Base-by-base conservation (phyloP, 2,329 filamentous ascomycete genomes). In the Acrocalymma vagum region DNA sequence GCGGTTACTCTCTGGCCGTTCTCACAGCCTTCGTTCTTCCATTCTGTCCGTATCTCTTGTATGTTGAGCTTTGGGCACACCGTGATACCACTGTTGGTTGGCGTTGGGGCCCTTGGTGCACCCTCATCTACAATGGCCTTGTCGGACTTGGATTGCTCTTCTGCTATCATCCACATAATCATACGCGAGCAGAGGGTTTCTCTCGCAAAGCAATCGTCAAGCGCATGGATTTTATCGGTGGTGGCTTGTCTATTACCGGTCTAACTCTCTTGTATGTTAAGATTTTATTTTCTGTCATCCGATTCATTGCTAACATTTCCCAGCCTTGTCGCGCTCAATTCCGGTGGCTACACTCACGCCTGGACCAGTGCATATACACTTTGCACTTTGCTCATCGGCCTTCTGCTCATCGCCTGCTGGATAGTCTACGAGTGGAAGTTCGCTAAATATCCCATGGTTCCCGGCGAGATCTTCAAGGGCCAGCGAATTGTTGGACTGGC, bases 371-470 rank as follows among this genome's bases (percentile, higher is more conserved):
- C 65, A 0, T 70, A 72, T 41, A 63, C 67, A 1, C 51, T 73
- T 5, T 63, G 59, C 42, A 65, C 60, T 5, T 55, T 73, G 4
- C 43, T 73, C 9, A 51, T 69, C 25, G 70, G 71, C 15, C 45
- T 72, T 9, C 44, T 48, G 3, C 55, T 72, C 1, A 62, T 72
- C 14, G 45, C 24, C n/a, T 53, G 43, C 3, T 73, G 67, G 52
- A 34, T 68, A 6, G 38, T 69, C 6, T 72, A 62, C 51, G 70
- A 74, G 38, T 63, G 53, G 55, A 69, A 69, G 29, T 63, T 66
- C 25, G 70, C 71, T 9, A 51, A 53, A 21, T 55, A 68, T 24
- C 71, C 70, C 5, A 72, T 74, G 64, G 58, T 73, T 11, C 71
- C 72, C 3, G 46, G 56, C 6, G 63, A 67, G 24, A 53, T 69